Evolutionary conservation across 352 stramenopile genomes (phyloP), one percentile per base, ranked within the genome.

Genomic region (Albugo candida): DNA sequence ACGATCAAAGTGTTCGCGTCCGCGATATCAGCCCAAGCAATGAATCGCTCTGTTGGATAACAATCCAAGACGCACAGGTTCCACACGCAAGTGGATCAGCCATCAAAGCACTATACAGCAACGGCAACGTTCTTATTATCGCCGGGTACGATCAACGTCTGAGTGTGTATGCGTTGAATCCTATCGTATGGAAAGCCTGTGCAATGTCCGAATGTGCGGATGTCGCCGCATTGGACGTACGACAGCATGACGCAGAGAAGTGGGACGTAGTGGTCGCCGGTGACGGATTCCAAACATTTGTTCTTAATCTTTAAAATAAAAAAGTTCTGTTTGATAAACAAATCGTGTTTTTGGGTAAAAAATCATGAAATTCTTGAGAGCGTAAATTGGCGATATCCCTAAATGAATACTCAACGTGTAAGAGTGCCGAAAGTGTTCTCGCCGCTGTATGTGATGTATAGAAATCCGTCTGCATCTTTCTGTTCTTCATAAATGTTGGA

Each of bases 391-490:
- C 3, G 24, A 31, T 31, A 31, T 31, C 24, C 24, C 24, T 31
- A 31, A 31, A 31, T 31, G 24, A 8, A 31, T 31, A 31, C 24
- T 31, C 24, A 31, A 8, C 8, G 8, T 31, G 24, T 8, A 31
- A 31, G 24, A 31, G 24, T 31, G 24, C 95, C 95, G 70, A 99
- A 99, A 40, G 95, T 99, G 60, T 97, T 98, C 70, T 99, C 95
- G 55, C 93, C 94, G 60, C 84, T 97, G 77, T 99, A 99, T 56
- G 95, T 97, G 67, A 99, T 96, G 72, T 99, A 99, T 49, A 99
- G 80, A 58, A 99, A 99, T 24, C 94, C 94, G 42, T 95, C 87
- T 55, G 96, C 88, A 63, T 99, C 95, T 69, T 98, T 98, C 62
- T 98, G 88, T 61, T 98, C 88, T 77, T 99, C 94, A 65, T 99